Conservation (phyloP, 352 stramenopile genomes). For the Elongisporangium anandrum region DNA sequence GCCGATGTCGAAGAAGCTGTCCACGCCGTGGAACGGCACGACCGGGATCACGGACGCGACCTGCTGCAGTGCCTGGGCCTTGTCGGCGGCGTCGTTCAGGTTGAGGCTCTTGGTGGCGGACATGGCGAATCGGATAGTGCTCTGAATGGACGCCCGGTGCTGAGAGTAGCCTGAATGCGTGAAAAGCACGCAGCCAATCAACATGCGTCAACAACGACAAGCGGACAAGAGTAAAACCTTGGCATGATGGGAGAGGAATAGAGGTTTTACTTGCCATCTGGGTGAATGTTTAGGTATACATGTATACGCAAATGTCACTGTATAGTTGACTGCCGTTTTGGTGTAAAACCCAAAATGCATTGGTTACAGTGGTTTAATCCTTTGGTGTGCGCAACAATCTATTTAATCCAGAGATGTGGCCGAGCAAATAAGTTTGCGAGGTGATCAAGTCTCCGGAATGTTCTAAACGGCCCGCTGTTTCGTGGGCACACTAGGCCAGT, state of each 20-base stretch:
- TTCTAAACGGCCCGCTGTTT: background rate
- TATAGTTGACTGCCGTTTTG: too few species aligned
- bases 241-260: background rate
- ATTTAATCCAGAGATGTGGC: background rate
- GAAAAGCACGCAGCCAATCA: background rate
- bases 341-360: background rate
- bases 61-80: constrained; percentile 41
- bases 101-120: constrained; percentile 26
- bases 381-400: too few species aligned
- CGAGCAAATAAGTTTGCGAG: background rate
- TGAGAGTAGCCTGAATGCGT: background rate
- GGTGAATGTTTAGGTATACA: background rate
- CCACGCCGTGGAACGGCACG: constrained; percentile 95
- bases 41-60: constrained; percentile 92
- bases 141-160: constrained; percentile 5
- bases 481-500: background rate
- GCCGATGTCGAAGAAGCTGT: constrained; percentile 96
- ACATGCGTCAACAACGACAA: background rate
- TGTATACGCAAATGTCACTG: too few species aligned
- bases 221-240: background rate
- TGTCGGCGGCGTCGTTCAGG: constrained; percentile 42
- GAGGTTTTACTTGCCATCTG: background rate
- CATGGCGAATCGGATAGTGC: constrained; percentile 12
- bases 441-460: background rate
- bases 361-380: too few species aligned